Base-by-base conservation (phyloP, 2,329 filamentous ascomycete genomes). In the Aspergillus candidus region DNA sequence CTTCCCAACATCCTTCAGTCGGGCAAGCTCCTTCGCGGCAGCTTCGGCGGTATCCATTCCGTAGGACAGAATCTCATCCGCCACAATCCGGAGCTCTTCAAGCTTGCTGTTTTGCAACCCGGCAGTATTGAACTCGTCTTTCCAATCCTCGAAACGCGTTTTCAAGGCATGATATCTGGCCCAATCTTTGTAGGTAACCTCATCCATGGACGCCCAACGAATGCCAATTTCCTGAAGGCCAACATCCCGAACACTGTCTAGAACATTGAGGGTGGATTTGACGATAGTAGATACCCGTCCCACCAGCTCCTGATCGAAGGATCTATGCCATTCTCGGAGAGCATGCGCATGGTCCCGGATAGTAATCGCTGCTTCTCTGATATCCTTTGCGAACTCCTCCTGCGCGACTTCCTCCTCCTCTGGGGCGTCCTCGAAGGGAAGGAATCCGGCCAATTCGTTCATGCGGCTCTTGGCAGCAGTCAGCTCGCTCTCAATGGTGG, bases 181-280 rank as follows among this genome's bases (percentile, higher is more conserved):
- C 93, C 93, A 98, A 65, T 98, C 89, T 65, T 94, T 90, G 74
- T 98, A 96, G 1, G 91, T 94, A 49, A 98, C 80, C 29, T 88
- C 88, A 46, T 97, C 89, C 71, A 89, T 93, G 84, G 88, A 94
- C 11, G 91, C 89, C 90, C 93, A 98, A 47, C 71, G 77, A 82
- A 94, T 91, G 44, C 90, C 90, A 42, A 96, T 88, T 63, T 94
- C 88, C 62, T 94, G 88, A 30, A 96, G 76, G 5, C 89, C 88
- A 31, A 95, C 75, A 56, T 90, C 85, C 34, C 87, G 82, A 48
- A 93, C 90, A 59, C 81, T 80, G 51, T 91, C 86, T 29, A 96
- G 78, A 12, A 94, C 88, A 59, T 83, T 78, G 42, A 95, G 80
- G 36, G 91, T 91, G 33, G 84, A 84, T 55, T 87, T 77, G n/a